Base-by-base conservation (phyloP, 331 rosid genomes). In the Cydonia oblonga region DNA sequence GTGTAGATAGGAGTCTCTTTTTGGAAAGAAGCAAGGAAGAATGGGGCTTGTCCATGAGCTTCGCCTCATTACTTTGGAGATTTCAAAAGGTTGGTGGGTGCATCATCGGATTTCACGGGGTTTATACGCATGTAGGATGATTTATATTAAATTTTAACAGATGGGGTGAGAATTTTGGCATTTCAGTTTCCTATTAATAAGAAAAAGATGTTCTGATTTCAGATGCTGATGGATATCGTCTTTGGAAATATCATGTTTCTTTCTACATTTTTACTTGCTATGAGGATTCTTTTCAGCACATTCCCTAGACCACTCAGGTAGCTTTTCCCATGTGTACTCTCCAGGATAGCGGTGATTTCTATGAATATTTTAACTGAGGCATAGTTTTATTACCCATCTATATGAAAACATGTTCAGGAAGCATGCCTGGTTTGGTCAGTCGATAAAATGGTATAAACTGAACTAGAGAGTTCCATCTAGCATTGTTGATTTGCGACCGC, bases 221-320 rank as follows among this genome's bases (percentile, higher is more conserved):
- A 95, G 98, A 72, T 88, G 65, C 53, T 80, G 74, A 53, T 80
- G 73, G 86, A 91, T 78, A 85, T 84, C 24, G 58, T 80, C 72
- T 72, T 93, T 59, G 97, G 96, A 51, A 93, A 93, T 87, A 65
- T 85, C 22, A 61, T 86, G 71, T 89, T 87, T 80, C 69, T 91
- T n/a, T 76, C 81, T 61, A 82, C 89, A 59, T 83, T 91, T 82
- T 69, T 85, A 77, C 75, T 80, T 38, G 79, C 85, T 62, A 76
- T 38, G 44, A 87, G 82, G 83, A 77, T 80, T 46, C 76, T 85
- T 84, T 81, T 83, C 54, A 84, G 80, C 61, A 74, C 75, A 79
- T 79, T 89, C 70, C 65, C 68, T 69, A 78, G 71, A 49, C 38
- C 79, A 54, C 78, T 80, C 63, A 85, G 91, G 97, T 93, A 85